Conservation (phyloP, 208 protist species). For the Trypanosoma melophagium region DNA sequence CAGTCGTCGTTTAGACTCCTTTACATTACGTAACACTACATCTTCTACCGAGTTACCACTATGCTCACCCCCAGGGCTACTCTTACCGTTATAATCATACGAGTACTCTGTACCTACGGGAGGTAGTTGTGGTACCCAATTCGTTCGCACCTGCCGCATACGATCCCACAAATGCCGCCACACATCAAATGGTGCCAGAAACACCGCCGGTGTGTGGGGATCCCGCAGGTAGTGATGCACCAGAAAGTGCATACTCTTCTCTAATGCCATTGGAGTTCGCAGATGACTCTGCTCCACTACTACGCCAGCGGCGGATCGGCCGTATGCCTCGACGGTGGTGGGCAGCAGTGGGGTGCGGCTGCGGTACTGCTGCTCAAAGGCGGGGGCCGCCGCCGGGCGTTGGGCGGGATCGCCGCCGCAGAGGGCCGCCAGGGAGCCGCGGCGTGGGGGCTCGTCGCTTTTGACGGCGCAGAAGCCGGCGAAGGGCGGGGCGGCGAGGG, state of each 20-base stretch:
- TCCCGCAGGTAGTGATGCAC: constrained; percentile 78
- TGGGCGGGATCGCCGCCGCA: constrained; percentile 51
- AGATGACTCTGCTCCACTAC: constrained; percentile 43
- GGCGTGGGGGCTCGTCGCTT: constrained; percentile 28
- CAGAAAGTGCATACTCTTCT: constrained; percentile 88
- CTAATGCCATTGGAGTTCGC: constrained; percentile 68
- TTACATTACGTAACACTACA: constrained; percentile 32
- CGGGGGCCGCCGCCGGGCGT: constrained; percentile 35
- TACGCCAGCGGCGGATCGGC: constrained; percentile 65
- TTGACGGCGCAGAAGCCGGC: constrained; percentile 41
- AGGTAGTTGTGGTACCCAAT: constrained; percentile 69
- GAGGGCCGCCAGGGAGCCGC: constrained; percentile 51
- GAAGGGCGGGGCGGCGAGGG: constrained; percentile 53
- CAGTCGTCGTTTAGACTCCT: constrained; percentile 46
- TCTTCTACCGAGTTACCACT: constrained; percentile 5
- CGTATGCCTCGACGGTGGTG: constrained; percentile 57
- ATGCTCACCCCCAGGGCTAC: neutral
- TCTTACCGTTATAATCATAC: no score
- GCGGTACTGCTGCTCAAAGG: constrained; percentile 37
- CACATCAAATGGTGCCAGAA: constrained; percentile 60
- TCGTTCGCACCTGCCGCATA: constrained; percentile 75
- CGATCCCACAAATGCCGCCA: constrained; percentile 87
- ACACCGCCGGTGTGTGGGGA: constrained; percentile 61
- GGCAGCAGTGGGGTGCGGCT: constrained; percentile 16
- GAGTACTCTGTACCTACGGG: constrained; percentile 14